Percentiles rank a stretch among this genome's conserved stretches.
phyloP scores from a whole-genome alignment of 345 rosid species.

The Bruguiera gymnorhiza region DNA sequence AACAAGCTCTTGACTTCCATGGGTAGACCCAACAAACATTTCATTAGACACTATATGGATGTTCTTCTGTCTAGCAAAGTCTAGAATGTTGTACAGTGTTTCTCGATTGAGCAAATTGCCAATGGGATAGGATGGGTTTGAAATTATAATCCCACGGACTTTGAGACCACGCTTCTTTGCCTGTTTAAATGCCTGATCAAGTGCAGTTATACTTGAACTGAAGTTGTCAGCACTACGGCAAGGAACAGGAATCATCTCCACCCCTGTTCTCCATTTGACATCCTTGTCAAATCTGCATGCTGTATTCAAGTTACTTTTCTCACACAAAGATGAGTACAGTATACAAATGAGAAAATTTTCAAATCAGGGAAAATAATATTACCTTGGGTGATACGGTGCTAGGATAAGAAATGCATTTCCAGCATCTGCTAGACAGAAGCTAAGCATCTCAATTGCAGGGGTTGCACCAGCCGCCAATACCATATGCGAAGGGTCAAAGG shows the following conservation, averaged over 20 bases:
- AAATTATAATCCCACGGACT: slow-evolving; percentile 70
- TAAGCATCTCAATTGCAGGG: slow-evolving; percentile 75
- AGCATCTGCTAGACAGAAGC: slow-evolving; percentile 85
- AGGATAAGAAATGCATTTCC: slow-evolving; percentile 97
- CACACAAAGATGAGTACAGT: not conserved
- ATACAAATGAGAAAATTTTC: slow-evolving; percentile 4
- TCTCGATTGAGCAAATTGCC: slow-evolving; percentile 57
- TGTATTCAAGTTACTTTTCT: slow-evolving; percentile 21
- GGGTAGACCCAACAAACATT: slow-evolving; percentile 58
- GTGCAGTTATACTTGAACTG: slow-evolving; percentile 57
- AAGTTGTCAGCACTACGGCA: slow-evolving; percentile 82
- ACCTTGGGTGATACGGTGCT: slow-evolving; percentile 80
- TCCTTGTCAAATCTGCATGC: slow-evolving; percentile 71
- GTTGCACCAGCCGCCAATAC: slow-evolving; percentile 66
- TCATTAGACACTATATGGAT: slow-evolving; percentile 78
- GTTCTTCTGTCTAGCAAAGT: slow-evolving; percentile 87
- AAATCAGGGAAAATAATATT: slow-evolving; percentile 14
- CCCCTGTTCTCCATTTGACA: slow-evolving; percentile 86
- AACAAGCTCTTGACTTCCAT: slow-evolving; percentile 59
- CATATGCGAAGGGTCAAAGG: slow-evolving; percentile 63
- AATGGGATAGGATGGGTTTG: slow-evolving; percentile 79
- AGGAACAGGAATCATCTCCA: slow-evolving; percentile 81
- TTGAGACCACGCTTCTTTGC: slow-evolving; percentile 85
- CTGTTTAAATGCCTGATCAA: slow-evolving; percentile 78
- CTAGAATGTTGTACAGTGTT: slow-evolving; percentile 61